Base-by-base conservation (phyloP, 2,329 filamentous ascomycete species). In the Hymenoscyphus repandus region DNA sequence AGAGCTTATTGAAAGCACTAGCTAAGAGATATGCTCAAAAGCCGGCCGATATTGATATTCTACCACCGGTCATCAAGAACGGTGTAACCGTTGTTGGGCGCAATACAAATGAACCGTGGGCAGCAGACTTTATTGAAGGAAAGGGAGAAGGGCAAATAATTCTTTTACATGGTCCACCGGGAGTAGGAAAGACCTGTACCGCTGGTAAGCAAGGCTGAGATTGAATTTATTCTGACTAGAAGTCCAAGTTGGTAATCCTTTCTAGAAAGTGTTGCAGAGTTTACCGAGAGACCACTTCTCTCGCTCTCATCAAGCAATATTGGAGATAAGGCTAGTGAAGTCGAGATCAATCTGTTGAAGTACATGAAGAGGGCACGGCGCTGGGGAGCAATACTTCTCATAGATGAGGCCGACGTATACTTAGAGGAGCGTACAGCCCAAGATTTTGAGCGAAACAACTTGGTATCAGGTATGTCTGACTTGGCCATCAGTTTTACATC, bases 371-470 rank as follows among this genome's bases (percentile, higher is more conserved):
- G 75, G 55, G 76, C 74, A 2, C 68, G 68, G 0, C 68, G 69
- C 13, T 79, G 75, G 75, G 68, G 72, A 33, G 74, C 72, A 7
- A 70, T 78, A 6, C 61, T 78, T 9, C 65, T 79, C 5, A 68
- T 78, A 2, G 75, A 77, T 55, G 75, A 78, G 61, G 74, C 74
- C 10, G 75, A 78, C 51, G 73, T 78, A 9, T 78, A 76, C 61
- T 54, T 70, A 31, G 65, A 68, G 49, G 56, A 59, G 2, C 61
- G 68, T 1, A 46, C 55, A 2, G 55, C 52, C 2, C 42, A 52
- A 2, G 66, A 69, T 43, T 58, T 68, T 0, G 44, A 59, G 2
- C 67, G 66, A 10, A 70, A 69, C 36, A 54, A 51, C 37, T 45
- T 69, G 1, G 66, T 68, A 2, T 62, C 65, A 18, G 43, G 30